These are phyloP conservation scores for Barnettozyma hawaiiensis DNA, from an alignment of 1,139 yeast species.

Conservation along the genomic window DNA sequence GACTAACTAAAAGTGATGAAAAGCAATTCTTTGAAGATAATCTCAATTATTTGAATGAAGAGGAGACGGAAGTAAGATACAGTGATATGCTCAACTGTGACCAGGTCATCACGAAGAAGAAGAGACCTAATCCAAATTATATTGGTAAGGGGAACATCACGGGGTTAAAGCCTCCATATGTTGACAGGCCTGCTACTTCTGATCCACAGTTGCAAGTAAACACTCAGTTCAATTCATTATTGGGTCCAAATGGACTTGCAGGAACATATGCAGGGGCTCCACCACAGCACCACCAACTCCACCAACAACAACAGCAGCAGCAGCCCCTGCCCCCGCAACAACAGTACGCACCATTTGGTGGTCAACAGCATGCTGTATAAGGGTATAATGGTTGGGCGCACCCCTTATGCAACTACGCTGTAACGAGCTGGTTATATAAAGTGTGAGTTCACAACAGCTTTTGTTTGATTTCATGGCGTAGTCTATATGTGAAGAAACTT, in stretches of 20 bases:
- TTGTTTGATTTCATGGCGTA: constrained; percentile 37
- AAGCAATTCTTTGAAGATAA: constrained; percentile 24
- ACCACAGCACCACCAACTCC: not conserved
- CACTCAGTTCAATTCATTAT: constrained; percentile 25
- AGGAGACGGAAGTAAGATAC: constrained; percentile 25
- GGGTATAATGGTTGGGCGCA: not conserved
- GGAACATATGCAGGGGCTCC: not conserved
- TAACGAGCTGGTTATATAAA: not conserved
- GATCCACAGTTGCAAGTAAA: constrained; percentile 21
- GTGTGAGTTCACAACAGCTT: constrained; percentile 28
- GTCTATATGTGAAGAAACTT: constrained; percentile 35
- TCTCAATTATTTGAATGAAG: constrained; percentile 25
- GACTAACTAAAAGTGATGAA: constrained; percentile 25
- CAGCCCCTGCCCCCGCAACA: constrained; percentile 2
- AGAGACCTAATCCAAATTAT: constrained; percentile 42
- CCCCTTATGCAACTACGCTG: constrained; percentile 1
- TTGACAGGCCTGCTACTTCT: constrained; percentile 14
- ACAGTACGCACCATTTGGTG: not conserved
- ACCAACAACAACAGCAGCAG: constrained; percentile 4
- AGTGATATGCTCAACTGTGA: constrained; percentile 32
- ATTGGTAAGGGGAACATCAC: constrained; percentile 38
- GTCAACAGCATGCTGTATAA: not conserved
- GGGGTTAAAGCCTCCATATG: constrained; percentile 38
- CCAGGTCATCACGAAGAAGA: constrained; percentile 31
- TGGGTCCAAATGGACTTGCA: not conserved